Evolutionary conservation across 306 rosid genomes (phyloP), one percentile per base, ranked within the genome.

Genomic region (Urtica urens): DNA sequence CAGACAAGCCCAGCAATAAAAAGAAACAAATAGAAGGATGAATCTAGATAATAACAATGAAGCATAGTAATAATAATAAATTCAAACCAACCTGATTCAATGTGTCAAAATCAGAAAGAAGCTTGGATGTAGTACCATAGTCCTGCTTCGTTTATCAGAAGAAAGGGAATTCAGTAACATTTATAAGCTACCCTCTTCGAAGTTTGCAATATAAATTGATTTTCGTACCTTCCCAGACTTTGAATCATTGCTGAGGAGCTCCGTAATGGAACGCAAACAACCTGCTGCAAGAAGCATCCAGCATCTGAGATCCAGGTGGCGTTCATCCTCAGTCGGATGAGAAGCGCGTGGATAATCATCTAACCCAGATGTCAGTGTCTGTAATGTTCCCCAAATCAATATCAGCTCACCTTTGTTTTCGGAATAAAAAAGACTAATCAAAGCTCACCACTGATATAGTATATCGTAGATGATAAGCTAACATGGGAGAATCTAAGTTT

Each of bases 331-430:
- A 59, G 71, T 74, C 44, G 99, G 99, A 64, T 90, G 99, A 31
- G 99, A 85, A 62, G 95, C 78, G 44, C 95, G 94, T 16, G 99
- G 99, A 75, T 85, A 90, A 73, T 90, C 99, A 73, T 90, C 99
- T 65, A 90, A 69, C 38, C 99, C 95, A 57, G 95, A 90, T 63
- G 90, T 43, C 56, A 90, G 81, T 17, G 99, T 68, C 95, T 90
- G 74, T n/a, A 58, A 62, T 45, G 72, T 57, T 54, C 23, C 62
- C 70, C 18, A 43, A 57, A 44, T 51, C 14, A 18, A 41, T 63
- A 56, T 35, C 57, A 44, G 58, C 40, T 35, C 21, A 60, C 46
- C 55, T 14, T 24, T n/a, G 10, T 50, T 23, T 55, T 49, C 60
- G 49, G 7, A 53, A 26, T 16, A 38, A 37, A 2, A 4, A 28